A percentile compares a stretch with the other conserved stretches of the same genome.
These are phyloP conservation scores for Saccharomyces mikatae DNA, from an alignment of 805 yeast genomes.

Conservation along the genomic window DNA sequence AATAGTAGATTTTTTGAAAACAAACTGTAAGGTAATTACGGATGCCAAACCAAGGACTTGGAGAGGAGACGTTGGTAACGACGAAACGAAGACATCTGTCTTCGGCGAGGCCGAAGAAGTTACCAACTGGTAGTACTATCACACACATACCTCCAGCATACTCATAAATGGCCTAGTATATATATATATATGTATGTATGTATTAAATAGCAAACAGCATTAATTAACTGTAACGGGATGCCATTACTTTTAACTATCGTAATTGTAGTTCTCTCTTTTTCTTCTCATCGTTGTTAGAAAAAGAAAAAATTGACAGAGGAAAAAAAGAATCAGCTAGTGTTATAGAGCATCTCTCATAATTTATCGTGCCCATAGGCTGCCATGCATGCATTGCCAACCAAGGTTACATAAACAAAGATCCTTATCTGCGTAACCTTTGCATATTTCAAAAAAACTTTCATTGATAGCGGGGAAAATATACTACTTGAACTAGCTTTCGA, in stretches of 20 bases:
- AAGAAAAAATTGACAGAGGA: neutral
- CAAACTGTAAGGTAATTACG: conserved; percentile 53
- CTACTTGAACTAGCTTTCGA: neutral
- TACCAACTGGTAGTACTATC: conserved; percentile 67
- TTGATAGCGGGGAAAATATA: neutral
- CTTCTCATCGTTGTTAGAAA: neutral
- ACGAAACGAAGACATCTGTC: conserved; percentile 48
- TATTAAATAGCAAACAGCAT: neutral
- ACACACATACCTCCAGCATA: neutral
- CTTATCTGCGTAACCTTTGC: neutral
- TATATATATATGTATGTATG: neutral
- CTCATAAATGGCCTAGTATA: neutral
- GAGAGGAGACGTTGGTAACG: conserved; percentile 39
- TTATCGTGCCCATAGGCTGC: neutral
- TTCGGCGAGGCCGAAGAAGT: conserved; percentile 95
- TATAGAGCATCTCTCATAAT: neutral
- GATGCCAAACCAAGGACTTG: conserved; percentile 31
- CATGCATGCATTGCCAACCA: neutral
- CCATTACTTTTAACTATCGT: neutral
- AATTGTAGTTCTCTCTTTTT: neutral
- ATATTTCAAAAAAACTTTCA: neutral
- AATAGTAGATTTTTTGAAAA: conserved; percentile 56
- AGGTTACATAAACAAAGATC: neutral
- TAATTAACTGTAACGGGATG: neutral
- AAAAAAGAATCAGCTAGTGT: neutral